Base-by-base conservation (phyloP, 2,329 filamentous ascomycete genomes). In the Phialocephala subalpina region DNA sequence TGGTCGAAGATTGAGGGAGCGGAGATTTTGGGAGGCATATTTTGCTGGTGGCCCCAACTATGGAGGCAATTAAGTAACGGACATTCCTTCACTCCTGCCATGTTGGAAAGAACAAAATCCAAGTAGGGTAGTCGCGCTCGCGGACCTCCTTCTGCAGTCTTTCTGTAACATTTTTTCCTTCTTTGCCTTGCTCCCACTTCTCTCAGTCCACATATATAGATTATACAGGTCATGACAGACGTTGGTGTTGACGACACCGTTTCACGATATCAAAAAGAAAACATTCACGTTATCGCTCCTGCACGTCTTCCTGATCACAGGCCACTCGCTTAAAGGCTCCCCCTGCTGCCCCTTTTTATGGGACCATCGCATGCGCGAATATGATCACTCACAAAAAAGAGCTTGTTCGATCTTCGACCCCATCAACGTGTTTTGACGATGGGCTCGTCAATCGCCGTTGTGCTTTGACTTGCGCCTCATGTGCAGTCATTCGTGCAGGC, bases 261-360 rank as follows among this genome's bases (percentile, higher is more conserved):
- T 60, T 60, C 58, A 60, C 36, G 45, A 40, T 35, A 53, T 6
- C 3, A 53, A 61, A 61, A 55, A 61, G 47, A 55, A 61, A 61
- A 38, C 2, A 11, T 14, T 9, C 29, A 59, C 22, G 20, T 38
- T 57, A 5, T 36, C 55, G 20, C 20, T 57, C 20, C 29, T 57
- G 55, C 55, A 57, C 55, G 55, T 38, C 35, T 36, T 57, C 55
- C 12, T 3, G n/a, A 57, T 40, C 29, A 20, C 55, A 20, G 29
- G 33, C 33, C 29, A 40, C 20, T 57, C 55, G 25, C 33, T 18
- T 25, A 20, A 56, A 3, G 11, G 9, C 55, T 20, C 25, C 33
- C 4, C n/a, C n/a, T n/a, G n/a, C n/a, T 8, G 4, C 27, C 5
- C 33, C 22, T 25, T 33, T 35, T 35, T 35, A 16, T 35, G 11